A percentile compares a stretch with the other conserved stretches of the same genome.
These are phyloP conservation scores for Saccharomycopsis hybrid DNA, from an alignment of 1,139 yeast genomes.

Conservation along the genomic window DNA sequence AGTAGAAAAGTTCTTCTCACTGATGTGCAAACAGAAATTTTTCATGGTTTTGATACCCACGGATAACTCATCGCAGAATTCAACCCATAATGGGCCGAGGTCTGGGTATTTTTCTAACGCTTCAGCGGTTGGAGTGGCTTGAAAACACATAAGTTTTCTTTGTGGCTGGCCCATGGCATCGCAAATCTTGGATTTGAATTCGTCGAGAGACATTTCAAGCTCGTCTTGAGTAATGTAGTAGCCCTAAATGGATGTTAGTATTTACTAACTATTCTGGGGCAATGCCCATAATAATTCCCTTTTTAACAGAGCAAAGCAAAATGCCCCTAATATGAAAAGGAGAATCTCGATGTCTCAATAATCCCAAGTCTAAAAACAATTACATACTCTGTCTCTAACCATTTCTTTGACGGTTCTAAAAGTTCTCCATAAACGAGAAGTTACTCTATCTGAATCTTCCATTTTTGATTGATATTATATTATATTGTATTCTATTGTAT, in stretches of 20 bases:
- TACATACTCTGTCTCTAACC: constrained; percentile 70
- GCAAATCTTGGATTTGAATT: constrained; percentile 80
- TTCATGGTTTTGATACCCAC: constrained; percentile 99
- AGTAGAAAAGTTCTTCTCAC: constrained; percentile 86
- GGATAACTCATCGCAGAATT: constrained; percentile 90
- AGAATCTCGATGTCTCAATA: too few relatives aligned
- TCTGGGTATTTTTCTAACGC: constrained; percentile 78
- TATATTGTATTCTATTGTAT: too few relatives aligned
- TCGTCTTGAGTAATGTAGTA: constrained; percentile 89
- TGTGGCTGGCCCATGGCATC: constrained; percentile 85
- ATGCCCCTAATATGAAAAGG: background rate
- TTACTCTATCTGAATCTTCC: constrained; percentile 88
- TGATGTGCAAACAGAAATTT: constrained; percentile 88
- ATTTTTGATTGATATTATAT: constrained; percentile 30
- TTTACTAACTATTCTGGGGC: background rate
- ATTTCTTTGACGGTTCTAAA: constrained; percentile 91
- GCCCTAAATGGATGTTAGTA: constrained; percentile 41
- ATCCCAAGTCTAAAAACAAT: constrained; percentile 12
- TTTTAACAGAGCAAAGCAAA: background rate
- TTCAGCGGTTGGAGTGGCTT: constrained; percentile 87
- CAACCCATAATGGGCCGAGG: constrained; percentile 92
- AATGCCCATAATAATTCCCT: background rate
- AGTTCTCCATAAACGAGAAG: constrained; percentile 91
- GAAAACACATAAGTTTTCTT: constrained; percentile 90
- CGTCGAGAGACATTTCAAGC: constrained; percentile 78